Base-by-base conservation (phyloP, 2,329 filamentous ascomycete genomes). In the Pseudophaeomoniella oleicola region DNA sequence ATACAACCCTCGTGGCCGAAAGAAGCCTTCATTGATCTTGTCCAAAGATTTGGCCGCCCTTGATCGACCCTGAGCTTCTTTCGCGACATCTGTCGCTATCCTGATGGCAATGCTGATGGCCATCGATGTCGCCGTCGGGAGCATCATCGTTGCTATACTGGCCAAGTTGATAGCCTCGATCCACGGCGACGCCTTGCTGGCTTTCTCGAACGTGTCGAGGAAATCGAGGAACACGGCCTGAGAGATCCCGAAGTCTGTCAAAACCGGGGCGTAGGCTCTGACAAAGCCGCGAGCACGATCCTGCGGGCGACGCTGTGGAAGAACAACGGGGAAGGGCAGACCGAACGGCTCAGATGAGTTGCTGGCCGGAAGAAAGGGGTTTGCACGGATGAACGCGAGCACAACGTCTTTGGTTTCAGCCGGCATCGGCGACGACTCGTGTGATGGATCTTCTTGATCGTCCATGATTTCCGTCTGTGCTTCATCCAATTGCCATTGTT, bases 1-100 rank as follows among this genome's bases (percentile, higher is more conserved):
- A 49, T 64, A 69, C 0, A 76, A 56, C 0, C 71, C 71, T 2
- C 60, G 62, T 0, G 72, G 71, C 30, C 58, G 59, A 49, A 76
- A 77, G 40, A 72, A 63, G 4, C 67, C 57, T 4, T 62, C 55
- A 44, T 76, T 77, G 43, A 71, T 59, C 19, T 55, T 53, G 42
- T 72, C 62, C 6, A 77, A 58, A 45, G 71, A 75, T 0, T 47
- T 53, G 43, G 72, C 75, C 33, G 35, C 53, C 52, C 44, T 50
- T 34, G 44, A 43, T 32, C 46, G 39, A 4, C 52, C 55, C 18
- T 62, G 54, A 0, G 57, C 49, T 35, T 64, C 59, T 37, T 60
- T 58, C 1, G 59, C 58, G 2, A 58, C 53, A 10, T 61, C 50
- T 0, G 63, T 60, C 1, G 55, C 56, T 3, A 66, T 43, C 32